A percentile compares a stretch with the other conserved stretches of the same genome.
Conservation (phyloP, 1,284 basidiomycete genomes). For the Rugiboletus extremiorientalis region DNA sequence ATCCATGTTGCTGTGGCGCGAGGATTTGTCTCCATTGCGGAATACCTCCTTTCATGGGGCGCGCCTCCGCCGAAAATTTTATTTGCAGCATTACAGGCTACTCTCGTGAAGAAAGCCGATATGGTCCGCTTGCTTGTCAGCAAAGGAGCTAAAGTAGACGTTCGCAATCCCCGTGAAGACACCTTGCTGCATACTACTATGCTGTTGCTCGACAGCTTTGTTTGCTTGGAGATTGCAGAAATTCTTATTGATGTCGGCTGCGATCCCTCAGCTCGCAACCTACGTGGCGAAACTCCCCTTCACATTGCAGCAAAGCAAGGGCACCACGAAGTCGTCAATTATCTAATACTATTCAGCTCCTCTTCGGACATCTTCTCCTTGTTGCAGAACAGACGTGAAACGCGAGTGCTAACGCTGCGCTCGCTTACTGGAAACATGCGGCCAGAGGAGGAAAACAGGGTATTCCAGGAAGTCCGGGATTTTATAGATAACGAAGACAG, state of each 20-base stretch:
- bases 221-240: neutral
- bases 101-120: neutral
- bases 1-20: neutral
- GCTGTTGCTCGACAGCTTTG: neutral
- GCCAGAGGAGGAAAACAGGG: neutral
- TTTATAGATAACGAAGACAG: neutral
- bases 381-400: neutral
- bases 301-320: neutral
- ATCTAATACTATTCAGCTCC: neutral
- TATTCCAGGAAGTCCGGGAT: neutral
- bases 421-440: neutral
- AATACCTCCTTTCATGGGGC: slow-evolving; percentile 6
- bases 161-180: neutral
- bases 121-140: slow-evolving; percentile 1
- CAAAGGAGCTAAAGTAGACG: neutral
- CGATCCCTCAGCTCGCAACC: neutral
- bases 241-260: neutral
- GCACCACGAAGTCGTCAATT: neutral
- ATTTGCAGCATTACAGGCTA: neutral
- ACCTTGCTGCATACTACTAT: neutral
- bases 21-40: slow-evolving; percentile 5
- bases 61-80: slow-evolving; percentile 3
- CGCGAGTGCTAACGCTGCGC: neutral
- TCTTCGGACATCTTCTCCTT: neutral
- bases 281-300: neutral